A percentile compares a stretch with the other conserved stretches of the same genome.
phyloP scores from a whole-genome alignment of 768 basidiomycete genomes.

The Leccinum uliginosum region DNA sequence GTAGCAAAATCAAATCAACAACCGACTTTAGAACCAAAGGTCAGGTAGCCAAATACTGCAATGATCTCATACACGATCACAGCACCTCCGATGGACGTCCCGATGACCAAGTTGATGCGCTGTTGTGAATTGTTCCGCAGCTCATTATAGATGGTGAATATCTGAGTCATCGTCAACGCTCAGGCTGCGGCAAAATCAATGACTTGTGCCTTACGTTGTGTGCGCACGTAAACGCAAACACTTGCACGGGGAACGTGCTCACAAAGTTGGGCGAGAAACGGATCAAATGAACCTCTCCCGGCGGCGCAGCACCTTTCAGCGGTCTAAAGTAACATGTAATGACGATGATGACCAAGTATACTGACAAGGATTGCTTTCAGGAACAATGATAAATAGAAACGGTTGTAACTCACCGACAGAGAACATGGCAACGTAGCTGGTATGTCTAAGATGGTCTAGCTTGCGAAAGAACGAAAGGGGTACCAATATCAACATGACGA shows the following conservation, averaged over 20 bases:
- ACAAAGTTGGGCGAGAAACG: constrained; percentile 76
- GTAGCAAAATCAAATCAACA: background rate
- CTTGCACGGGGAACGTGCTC: constrained; percentile 87
- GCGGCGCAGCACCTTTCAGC: constrained; percentile 53
- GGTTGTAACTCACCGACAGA: constrained; percentile 64
- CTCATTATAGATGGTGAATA: constrained; percentile 95
- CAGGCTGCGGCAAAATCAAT: background rate
- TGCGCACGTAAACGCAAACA: constrained; percentile 88
- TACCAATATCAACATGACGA: constrained; percentile 71
- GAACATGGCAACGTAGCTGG: constrained; percentile 88
- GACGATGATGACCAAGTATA: constrained; percentile 76
- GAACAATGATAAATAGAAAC: constrained; percentile 3
- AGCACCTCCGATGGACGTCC: constrained; percentile 81
- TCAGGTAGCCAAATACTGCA: constrained; percentile 85
- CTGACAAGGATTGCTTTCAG: constrained; percentile 34
- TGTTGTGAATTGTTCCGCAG: constrained; percentile 73
- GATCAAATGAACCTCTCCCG: constrained; percentile 66
- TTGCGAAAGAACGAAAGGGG: constrained; percentile 82
- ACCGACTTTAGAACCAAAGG: constrained; percentile 81
- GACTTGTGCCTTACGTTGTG: constrained; percentile 65
- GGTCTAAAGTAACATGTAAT: constrained; percentile 77
- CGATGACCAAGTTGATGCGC: constrained; percentile 85
- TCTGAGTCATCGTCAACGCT: constrained; percentile 37
- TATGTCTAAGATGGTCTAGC: constrained; percentile 82
- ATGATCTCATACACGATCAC: constrained; percentile 85